These are phyloP conservation scores for Sarocladium oryzae DNA, from an alignment of 2,329 filamentous ascomycete species.

Conservation along the genomic window DNA sequence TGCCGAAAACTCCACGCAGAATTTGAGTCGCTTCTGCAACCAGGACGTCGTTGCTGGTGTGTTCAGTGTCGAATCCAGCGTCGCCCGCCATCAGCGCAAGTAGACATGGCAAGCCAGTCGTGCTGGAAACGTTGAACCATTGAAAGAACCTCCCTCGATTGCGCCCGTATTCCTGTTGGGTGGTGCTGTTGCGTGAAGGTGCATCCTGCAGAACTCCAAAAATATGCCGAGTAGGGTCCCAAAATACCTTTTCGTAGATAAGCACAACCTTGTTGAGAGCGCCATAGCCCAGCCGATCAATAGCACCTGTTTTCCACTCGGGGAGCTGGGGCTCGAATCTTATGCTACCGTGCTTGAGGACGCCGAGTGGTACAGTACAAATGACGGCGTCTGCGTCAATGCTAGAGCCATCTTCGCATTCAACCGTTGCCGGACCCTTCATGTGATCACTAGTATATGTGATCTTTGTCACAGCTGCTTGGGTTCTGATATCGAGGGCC, in stretches of 20 bases:
- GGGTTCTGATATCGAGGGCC: slow-evolving; percentile 69
- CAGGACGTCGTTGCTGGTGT: slow-evolving; percentile 65
- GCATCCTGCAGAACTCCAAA: slow-evolving; percentile 85
- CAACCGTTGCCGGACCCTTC: slow-evolving; percentile 50
- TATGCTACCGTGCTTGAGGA: slow-evolving; percentile 76
- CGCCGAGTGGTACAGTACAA: slow-evolving; percentile 82
- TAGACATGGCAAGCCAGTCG: slow-evolving; percentile 78
- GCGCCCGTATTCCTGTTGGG: slow-evolving; percentile 71
- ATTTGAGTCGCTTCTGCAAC: slow-evolving; percentile 75
- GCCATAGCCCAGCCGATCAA: slow-evolving; percentile 82
- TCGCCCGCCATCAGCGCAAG: slow-evolving; percentile 95
- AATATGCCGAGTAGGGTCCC: slow-evolving; percentile 85
- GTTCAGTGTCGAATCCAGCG: slow-evolving; percentile 82
- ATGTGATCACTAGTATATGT: slow-evolving; percentile 48
- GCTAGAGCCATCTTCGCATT: slow-evolving; percentile 69
- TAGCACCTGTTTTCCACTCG: slow-evolving; percentile 73
- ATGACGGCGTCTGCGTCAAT: slow-evolving; percentile 88
- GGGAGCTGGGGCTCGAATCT: slow-evolving; percentile 90
- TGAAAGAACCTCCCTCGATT: slow-evolving; percentile 91
- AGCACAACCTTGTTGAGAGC: slow-evolving; percentile 92
- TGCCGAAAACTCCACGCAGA: slow-evolving; percentile 68
- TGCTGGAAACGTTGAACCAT: slow-evolving; percentile 94
- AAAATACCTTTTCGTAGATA: slow-evolving; percentile 84
- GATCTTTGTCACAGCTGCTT: slow-evolving; percentile 66
- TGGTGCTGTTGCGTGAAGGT: slow-evolving; percentile 59